These are phyloP conservation scores for Aspergillus sp. DNA, from an alignment of 2,329 filamentous ascomycete genomes.

Conservation along the genomic window DNA sequence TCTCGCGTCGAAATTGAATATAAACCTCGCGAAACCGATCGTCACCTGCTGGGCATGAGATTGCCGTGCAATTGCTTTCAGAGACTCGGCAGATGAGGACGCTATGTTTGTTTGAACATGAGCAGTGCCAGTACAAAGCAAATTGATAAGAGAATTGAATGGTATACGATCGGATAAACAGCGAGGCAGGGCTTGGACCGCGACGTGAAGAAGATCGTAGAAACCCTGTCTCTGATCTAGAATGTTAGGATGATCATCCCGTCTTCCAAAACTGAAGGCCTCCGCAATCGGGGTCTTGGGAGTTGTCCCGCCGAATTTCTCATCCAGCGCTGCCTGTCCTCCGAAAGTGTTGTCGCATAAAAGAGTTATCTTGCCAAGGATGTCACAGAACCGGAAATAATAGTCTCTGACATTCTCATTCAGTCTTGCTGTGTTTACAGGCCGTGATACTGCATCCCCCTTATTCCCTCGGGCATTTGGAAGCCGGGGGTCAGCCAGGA, in stretches of 20 bases:
- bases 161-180: conserved; percentile 89
- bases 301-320: conserved; percentile 83
- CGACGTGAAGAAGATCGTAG: conserved; percentile 92
- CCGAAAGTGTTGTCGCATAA: conserved; percentile 97
- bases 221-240: conserved; percentile 89
- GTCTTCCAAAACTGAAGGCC: conserved; percentile 84
- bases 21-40: conserved; percentile 94
- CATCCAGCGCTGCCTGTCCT: conserved; percentile 89
- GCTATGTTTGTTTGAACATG: conserved; percentile 94
- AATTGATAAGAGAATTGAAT: conserved; percentile 89
- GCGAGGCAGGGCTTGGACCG: conserved; percentile 91
- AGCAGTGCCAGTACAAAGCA: conserved; percentile 93
- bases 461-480: conserved; percentile 33
- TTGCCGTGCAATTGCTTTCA: conserved; percentile 93
- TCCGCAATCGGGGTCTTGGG: conserved; percentile 95
- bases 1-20: conserved; percentile 96
- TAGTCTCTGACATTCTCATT: conserved; percentile 79
- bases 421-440: conserved; percentile 63
- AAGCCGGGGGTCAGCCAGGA: conserved; percentile 39
- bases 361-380: conserved; percentile 91
- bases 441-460: conserved; percentile 40
- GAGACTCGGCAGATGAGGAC: conserved; percentile 82
- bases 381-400: conserved; percentile 89
- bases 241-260: conserved; percentile 72
- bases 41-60: conserved; percentile 93